Conservation (phyloP, 768 basidiomycete genomes). For the Coprinopsis cinerea region DNA sequence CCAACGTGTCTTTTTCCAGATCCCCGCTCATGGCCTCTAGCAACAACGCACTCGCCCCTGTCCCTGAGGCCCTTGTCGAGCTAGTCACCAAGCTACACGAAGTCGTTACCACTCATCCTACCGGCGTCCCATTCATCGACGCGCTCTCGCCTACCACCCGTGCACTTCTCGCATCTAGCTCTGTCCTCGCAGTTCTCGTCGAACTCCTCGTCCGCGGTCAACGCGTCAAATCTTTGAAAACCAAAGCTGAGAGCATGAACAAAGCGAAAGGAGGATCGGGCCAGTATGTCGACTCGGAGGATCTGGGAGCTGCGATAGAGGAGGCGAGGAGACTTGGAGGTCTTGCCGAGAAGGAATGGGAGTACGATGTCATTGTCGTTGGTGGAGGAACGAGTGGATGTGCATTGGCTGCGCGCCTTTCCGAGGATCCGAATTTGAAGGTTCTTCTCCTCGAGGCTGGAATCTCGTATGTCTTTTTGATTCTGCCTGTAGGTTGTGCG, state of each 20-base stretch:
- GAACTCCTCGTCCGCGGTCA: background rate
- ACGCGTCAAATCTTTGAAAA: too few species aligned
- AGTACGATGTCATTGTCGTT: slow-evolving; percentile 47
- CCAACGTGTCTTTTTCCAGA: too few species aligned
- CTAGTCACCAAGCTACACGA: background rate
- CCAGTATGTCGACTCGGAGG: slow-evolving; percentile 2
- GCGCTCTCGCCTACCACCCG: slow-evolving; percentile 6
- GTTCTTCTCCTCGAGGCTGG: slow-evolving; percentile 57
- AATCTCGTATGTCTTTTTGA: slow-evolving; percentile 35
- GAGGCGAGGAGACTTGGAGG: background rate
- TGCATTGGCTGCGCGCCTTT: slow-evolving; percentile 50
- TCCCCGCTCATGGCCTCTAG: background rate
- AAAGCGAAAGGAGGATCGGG: slow-evolving; percentile 7
- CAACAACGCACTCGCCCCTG: background rate
- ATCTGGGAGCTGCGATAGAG: background rate
- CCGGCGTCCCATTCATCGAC: slow-evolving; percentile 4
- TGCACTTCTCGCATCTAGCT: slow-evolving; percentile 7
- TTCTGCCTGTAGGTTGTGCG: background rate
- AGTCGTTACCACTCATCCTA: background rate
- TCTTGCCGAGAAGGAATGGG: slow-evolving; percentile 10
- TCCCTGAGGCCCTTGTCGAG: background rate
- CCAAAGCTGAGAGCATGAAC: background rate
- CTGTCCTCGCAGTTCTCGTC: slow-evolving; percentile 4
- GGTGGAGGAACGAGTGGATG: slow-evolving; percentile 61
- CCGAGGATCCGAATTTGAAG: slow-evolving; percentile 44